Percentiles rank a stretch among this genome's conserved stretches.
Evolutionary conservation across 2,329 filamentous ascomycete species (phyloP).

Genomic region (Onygenales sp.): DNA sequence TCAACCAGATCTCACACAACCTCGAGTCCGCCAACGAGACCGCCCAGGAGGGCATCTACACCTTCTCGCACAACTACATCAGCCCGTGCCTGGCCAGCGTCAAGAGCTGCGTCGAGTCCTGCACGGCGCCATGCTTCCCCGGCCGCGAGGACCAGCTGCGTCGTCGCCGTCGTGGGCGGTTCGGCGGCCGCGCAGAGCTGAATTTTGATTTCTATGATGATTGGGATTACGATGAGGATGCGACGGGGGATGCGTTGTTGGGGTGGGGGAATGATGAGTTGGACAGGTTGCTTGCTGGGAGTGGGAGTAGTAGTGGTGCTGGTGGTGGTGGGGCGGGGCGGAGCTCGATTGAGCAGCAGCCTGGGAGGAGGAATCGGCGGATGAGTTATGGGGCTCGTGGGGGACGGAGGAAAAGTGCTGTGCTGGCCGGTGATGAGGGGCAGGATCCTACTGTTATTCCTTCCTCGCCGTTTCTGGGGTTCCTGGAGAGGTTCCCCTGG

Average conservation of each 20-base stretch:
- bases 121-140: conserved; percentile 61
- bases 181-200: conserved; percentile 59
- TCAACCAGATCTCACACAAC: conserved; percentile 87
- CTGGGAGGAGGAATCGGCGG: conserved; percentile 51
- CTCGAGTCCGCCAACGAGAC: conserved; percentile 84
- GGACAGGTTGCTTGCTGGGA: conserved; percentile 69
- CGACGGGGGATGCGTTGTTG: conserved; percentile 48
- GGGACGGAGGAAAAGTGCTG: conserved; percentile 49
- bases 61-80: conserved; percentile 77
- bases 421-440: conserved; percentile 39
- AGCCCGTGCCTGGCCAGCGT: conserved; percentile 67
- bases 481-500: conserved; percentile 74
- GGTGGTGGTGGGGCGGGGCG: conserved; percentile 3
- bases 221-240: conserved; percentile 62
- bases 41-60: conserved; percentile 84
- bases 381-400: conserved; percentile 80
- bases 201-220: conserved; percentile 98
- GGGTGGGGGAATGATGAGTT: conserved; percentile 79
- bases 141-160: conserved; percentile 65
- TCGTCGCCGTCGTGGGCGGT: conserved; percentile 53
- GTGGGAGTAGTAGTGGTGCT: conserved; percentile 30
- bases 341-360: conserved; percentile 51
- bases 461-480: conserved; percentile 74
- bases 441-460: conserved; percentile 81
- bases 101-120: conserved; percentile 53